Evolutionary conservation across 2,329 filamentous ascomycete species (phyloP).

Genomic region (Onygena corvina): DNA sequence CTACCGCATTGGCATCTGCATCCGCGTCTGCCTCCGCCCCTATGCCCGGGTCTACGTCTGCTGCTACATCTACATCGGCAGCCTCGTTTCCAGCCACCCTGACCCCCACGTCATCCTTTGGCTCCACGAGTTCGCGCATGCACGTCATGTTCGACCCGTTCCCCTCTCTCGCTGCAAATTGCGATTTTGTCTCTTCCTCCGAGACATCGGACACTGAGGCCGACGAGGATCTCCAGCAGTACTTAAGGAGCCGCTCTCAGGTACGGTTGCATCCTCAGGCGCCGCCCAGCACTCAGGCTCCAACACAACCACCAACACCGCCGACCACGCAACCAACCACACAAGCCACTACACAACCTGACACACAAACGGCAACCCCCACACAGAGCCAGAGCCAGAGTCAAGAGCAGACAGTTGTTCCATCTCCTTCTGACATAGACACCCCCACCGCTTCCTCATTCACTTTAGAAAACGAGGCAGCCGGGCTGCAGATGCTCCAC

Average conservation of each 20-base stretch:
- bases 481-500: constrained; percentile 53
- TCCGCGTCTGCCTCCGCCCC: not conserved
- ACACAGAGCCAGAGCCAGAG: constrained; percentile 2
- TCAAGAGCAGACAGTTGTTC: constrained; percentile 20
- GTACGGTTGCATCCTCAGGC: too few species aligned
- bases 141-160: constrained; percentile 7
- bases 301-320: too few species aligned
- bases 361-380: too few species aligned
- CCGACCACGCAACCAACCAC: constrained; percentile 8
- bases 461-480: constrained; percentile 20
- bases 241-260: too few species aligned
- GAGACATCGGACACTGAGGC: constrained; percentile 22
- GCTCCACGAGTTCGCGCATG: constrained; percentile 7
- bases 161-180: constrained; percentile 7
- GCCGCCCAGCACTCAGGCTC: too few species aligned
- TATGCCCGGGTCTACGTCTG: too few species aligned
- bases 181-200: constrained; percentile 11
- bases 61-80: not conserved
- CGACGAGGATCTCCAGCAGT: constrained; percentile 11
- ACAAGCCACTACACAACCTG: too few species aligned
- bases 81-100: constrained; percentile 33
- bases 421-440: constrained; percentile 20
- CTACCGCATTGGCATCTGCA: constrained; percentile 21
- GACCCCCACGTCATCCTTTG: constrained; percentile 24
- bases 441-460: constrained; percentile 3